Conservation (phyloP, 805 yeast species). For the Pichia thaimueangensis region DNA sequence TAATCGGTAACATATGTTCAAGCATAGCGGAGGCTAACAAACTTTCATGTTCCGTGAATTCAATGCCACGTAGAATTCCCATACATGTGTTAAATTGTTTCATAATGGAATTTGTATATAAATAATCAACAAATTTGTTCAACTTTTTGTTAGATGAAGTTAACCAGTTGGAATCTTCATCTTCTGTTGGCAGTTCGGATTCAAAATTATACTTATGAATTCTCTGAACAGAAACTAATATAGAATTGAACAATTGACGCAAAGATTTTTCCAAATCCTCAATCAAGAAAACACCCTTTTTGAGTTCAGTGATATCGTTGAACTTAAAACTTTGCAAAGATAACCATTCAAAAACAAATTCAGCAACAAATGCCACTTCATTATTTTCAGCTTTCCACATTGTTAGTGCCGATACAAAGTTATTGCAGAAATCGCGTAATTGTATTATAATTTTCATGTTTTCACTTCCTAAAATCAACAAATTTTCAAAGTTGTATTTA, state of each 20-base stretch:
- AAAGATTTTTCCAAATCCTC: conserved; percentile 41
- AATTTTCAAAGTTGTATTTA: conserved; percentile 1
- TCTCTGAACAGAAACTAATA: conserved; percentile 65
- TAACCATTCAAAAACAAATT: conserved; percentile 44
- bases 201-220: conserved; percentile 34
- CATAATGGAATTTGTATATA: conserved; percentile 20
- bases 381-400: conserved; percentile 32
- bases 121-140: conserved; percentile 34
- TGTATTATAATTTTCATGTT: conserved; percentile 16
- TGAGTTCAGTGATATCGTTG: conserved; percentile 15
- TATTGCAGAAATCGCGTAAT: conserved; percentile 20
- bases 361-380: conserved; percentile 40
- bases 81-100: conserved; percentile 26
- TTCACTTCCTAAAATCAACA: conserved; percentile 13
- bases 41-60: conserved; percentile 35
- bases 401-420: conserved; percentile 25
- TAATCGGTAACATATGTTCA: conserved; percentile 55
- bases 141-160: conserved; percentile 40
- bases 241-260: conserved; percentile 47
- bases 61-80: conserved; percentile 29
- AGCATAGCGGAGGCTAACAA: conserved; percentile 40
- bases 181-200: conserved; percentile 31
- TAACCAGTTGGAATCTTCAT: conserved; percentile 52
- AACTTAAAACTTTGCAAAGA: conserved; percentile 14
- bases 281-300: conserved; percentile 24